Evolutionary conservation across 768 basidiomycete species (phyloP).

Genomic region (Postia placenta): DNA sequence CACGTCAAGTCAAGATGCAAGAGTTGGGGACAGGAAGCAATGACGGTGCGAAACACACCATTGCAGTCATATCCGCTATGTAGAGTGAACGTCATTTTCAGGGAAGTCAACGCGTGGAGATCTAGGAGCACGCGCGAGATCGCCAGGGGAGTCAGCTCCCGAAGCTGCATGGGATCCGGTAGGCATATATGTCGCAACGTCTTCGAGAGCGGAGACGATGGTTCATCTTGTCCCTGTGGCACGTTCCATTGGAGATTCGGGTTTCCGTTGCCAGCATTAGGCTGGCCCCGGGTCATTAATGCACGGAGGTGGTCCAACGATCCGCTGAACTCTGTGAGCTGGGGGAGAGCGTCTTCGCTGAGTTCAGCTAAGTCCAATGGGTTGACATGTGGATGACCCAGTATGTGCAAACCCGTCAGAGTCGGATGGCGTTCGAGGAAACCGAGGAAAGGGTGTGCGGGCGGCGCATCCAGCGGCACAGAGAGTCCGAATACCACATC

Average conservation of each 20-base stretch:
- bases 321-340: conserved; percentile 57
- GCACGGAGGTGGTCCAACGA: conserved; percentile 62
- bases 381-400: conserved; percentile 35
- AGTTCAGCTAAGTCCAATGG: conserved; percentile 48
- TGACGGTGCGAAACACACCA: conserved; percentile 60
- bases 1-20: conserved; percentile 61
- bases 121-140: conserved; percentile 55
- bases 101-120: conserved; percentile 46
- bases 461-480: conserved; percentile 22
- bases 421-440: conserved; percentile 64
- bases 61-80: conserved; percentile 69
- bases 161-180: conserved; percentile 59
- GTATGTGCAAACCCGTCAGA: conserved; percentile 27
- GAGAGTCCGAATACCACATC: conserved; percentile 58
- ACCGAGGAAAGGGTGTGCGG: conserved; percentile 51
- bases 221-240: conserved; percentile 1
- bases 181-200: conserved; percentile 52
- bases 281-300: conserved; percentile 32
- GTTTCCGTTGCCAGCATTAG: not conserved
- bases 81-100: conserved; percentile 62
- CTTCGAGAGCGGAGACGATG: conserved; percentile 28
- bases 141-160: conserved; percentile 59
- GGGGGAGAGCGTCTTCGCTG: conserved; percentile 37
- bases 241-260: conserved; percentile 6
- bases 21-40: conserved; percentile 59